Base-by-base conservation (phyloP, 2,329 filamentous ascomycete genomes). In the Pyricularia sp. region DNA sequence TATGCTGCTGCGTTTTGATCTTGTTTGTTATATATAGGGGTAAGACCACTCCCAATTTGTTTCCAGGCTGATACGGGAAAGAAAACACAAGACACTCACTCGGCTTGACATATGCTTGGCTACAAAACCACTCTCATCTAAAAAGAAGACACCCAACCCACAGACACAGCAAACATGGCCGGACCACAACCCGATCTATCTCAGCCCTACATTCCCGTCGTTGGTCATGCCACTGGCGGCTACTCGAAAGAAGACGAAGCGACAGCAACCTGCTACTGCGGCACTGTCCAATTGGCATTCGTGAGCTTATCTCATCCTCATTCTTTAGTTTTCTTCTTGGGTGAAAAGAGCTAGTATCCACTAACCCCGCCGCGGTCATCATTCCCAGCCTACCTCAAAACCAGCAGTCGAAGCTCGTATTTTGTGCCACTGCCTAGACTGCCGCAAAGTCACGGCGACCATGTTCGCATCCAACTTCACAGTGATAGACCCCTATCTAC, bases 401-500 rank as follows among this genome's bases (percentile, higher is more conserved):
- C 23, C 72, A 81, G 70, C 80, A 76, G 0, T 79, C 80, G 0
- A 82, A 80, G 11, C 74, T 88, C 0, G 70, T 84, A 88, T 88
- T 73, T 72, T 88, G 72, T 90, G 86, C 77, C 80, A 89, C 78
- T 90, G 87, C 75, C 75, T 77, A 42, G 86, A 90, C 76, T 89
- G 86, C 76, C 85, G 80, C 73, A 90, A 90, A 72, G 80, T 90
- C 70, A 88, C 85, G 0, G 85, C 86, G 0, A 87, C 86, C 0
- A 87, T 88, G 83, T 88, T 87, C 76, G 83, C 85, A 2, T 83
- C 85, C 68, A 88, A 86, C 77, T 87, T 89, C 73, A 80, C 80
- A 69, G 75, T 88, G 59, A 71, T 73, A 12, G 79, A 86, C 73
- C 73, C 74, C 0, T 69, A 82, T 69, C 72, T 88, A 0, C 80